Evolutionary conservation across 208 protist genomes (phyloP).

Genomic region (Leishmania braziliensis): DNA sequence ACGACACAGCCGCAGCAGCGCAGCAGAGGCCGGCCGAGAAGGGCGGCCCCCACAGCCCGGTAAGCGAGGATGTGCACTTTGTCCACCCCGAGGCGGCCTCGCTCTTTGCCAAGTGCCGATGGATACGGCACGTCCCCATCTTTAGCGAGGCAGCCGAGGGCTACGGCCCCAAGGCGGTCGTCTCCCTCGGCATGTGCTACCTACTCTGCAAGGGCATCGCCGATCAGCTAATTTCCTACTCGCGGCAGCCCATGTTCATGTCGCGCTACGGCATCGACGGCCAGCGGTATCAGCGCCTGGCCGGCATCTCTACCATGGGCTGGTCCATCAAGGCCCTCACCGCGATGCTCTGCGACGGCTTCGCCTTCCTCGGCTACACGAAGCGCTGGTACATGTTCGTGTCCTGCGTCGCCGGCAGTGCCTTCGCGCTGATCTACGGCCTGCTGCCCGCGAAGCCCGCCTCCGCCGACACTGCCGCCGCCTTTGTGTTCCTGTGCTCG

Average conservation of each 20-base stretch:
- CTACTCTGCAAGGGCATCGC: constrained; percentile 62
- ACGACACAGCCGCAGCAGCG: neutral
- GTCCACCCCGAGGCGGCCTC: constrained; percentile 36
- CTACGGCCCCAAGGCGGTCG: constrained; percentile 42
- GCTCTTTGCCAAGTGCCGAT: constrained; percentile 38
- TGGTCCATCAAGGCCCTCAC: constrained; percentile 73
- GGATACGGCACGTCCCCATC: constrained; percentile 39
- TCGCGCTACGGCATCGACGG: constrained; percentile 38
- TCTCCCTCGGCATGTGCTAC: constrained; percentile 48
- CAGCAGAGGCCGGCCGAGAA: neutral
- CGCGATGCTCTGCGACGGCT: constrained; percentile 66
- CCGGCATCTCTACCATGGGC: constrained; percentile 48
- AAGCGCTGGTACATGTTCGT: constrained; percentile 77
- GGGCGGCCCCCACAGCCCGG: neutral
- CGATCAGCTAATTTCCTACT: constrained; percentile 45
- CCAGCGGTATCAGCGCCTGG: constrained; percentile 55
- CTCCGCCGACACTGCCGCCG: constrained; percentile 40
- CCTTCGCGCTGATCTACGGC: constrained; percentile 36
- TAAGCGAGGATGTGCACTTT: neutral
- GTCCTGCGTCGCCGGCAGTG: constrained; percentile 49
- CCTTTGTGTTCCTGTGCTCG: constrained; percentile 56
- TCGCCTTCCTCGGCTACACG: constrained; percentile 69
- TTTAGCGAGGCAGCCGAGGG: constrained; percentile 43
- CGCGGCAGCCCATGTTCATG: constrained; percentile 55
- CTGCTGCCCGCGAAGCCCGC: constrained; percentile 41